Evolutionary conservation across 202 grass and related monocot genomes (phyloP), one percentile per base, ranked within the genome.

Genomic region (Brachypodium distachyon): DNA sequence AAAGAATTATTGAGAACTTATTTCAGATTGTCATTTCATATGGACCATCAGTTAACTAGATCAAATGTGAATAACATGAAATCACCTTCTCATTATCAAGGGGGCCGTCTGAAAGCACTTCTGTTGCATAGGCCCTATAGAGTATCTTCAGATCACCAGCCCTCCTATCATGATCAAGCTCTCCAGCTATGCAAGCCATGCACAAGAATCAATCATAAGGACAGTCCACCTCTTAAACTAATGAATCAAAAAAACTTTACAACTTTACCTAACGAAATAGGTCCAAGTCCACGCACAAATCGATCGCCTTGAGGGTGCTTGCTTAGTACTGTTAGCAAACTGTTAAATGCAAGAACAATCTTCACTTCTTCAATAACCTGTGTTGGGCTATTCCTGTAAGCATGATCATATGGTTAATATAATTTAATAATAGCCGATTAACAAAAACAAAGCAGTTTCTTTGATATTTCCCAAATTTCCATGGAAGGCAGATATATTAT

Each of bases 21-120:
- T 59, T 34, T 74, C 28, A 61, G 66, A 5, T 48, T 55, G 38
- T 48, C 18, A 48, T 75, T 69, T 41, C 13, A 76, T 28, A 55
- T 39, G 70, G 61, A 71, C 3, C 28, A 76, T 62, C 60, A 63
- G 54, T 84, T 58, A 88, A 81, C 25, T 58, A 79, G 23, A 74
- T 21, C 71, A 62, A 27, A 78, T 59, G 34, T 53, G 34, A 73
- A 34, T 40, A 77, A 46, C 5, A 44, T 70, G 8, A 9, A 84
- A 85, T 82, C 52, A 99, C 92, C 91, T 92, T 99, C 49, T 82
- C 82, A 42, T 81, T 75, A 68, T 99, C 85, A 61, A 99, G 71
- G 52, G 59, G 67, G 55, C 91, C 91, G 72, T 92, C 82, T 47
- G 87, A 83, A 81, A 96, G 87, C 72, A 89, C 65, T 85, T 96